Percentiles rank a stretch among this genome's conserved stretches.
These are phyloP conservation scores for Dendrobium catenatum DNA, from an alignment of 106 monocot genomes.

Conservation along the genomic window DNA sequence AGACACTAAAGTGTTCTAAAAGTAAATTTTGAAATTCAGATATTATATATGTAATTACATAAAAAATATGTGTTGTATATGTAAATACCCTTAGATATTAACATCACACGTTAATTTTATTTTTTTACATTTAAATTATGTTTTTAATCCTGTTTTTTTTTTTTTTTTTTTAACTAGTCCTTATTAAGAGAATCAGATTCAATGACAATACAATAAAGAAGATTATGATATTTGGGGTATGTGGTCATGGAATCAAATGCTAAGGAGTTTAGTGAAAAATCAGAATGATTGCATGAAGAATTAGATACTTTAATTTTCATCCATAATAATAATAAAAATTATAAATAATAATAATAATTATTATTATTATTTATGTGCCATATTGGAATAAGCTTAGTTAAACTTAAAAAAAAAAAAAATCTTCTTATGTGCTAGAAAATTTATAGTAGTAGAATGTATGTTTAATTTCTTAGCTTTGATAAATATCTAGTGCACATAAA, in stretches of 20 bases:
- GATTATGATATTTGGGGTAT: background rate
- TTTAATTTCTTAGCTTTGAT: too few relatives aligned
- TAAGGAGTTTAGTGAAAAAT: background rate
- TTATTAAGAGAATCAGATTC: slow-evolving; percentile 8
- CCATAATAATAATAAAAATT: too few relatives aligned
- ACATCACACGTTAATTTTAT: too few relatives aligned
- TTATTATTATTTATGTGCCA: too few relatives aligned
- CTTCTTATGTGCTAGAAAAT: too few relatives aligned
- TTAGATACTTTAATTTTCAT: slow-evolving; percentile 7
- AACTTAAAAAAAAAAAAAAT: too few relatives aligned
- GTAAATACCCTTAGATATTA: background rate
- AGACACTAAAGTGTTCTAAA: background rate
- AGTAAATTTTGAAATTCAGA: background rate
- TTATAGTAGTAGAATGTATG: too few relatives aligned
- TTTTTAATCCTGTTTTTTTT: background rate
- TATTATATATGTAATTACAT: background rate
- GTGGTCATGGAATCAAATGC: slow-evolving; percentile 6
- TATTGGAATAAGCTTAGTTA: too few relatives aligned
- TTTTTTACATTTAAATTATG: background rate
- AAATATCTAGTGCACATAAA: too few relatives aligned
- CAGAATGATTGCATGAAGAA: background rate
- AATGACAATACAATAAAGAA: background rate
- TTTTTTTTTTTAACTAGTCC: background rate
- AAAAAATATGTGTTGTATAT: background rate
- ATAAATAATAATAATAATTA: too few relatives aligned